Evolutionary conservation across 2,329 filamentous ascomycete species (phyloP).

Genomic region (Diplodia intermedia): DNA sequence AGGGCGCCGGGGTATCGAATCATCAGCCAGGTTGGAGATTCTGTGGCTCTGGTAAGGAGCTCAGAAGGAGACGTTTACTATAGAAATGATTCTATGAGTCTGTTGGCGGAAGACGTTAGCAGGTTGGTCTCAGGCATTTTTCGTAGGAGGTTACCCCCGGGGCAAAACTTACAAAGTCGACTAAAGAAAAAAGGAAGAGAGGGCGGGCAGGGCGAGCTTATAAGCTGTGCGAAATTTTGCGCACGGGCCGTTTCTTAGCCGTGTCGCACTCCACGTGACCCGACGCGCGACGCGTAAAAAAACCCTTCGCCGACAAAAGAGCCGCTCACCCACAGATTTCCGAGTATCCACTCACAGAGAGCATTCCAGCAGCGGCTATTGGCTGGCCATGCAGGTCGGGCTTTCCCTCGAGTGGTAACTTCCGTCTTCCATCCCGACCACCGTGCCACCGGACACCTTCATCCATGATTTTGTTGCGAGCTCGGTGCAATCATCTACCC

Average conservation of each 20-base stretch:
- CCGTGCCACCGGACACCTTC: no score
- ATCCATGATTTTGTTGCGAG: no score
- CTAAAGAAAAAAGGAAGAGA: slow-evolving; percentile 15
- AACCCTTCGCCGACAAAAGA: background rate
- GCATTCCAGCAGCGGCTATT: background rate
- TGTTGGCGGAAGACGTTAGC: background rate
- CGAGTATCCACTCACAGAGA: background rate
- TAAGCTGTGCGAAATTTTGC: background rate
- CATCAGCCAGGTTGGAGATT: slow-evolving; percentile 91
- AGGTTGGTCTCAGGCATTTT: background rate
- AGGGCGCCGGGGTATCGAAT: slow-evolving; percentile 78
- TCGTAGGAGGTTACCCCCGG: background rate
- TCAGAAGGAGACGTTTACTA: slow-evolving; percentile 94
- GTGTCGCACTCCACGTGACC: background rate
- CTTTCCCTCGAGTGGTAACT: background rate
- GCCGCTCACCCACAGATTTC: background rate
- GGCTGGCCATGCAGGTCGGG: background rate
- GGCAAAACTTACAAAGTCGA: slow-evolving; percentile 26
- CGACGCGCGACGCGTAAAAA: background rate
- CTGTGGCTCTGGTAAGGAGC: slow-evolving; percentile 91
- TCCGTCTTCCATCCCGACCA: background rate
- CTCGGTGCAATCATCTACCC: no score
- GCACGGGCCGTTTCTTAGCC: background rate
- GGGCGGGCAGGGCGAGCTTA: background rate
- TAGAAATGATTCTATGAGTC: slow-evolving; percentile 87